phyloP scores from a whole-genome alignment of 192 early-diverging fungal species.

The Entrophospora sp. region DNA sequence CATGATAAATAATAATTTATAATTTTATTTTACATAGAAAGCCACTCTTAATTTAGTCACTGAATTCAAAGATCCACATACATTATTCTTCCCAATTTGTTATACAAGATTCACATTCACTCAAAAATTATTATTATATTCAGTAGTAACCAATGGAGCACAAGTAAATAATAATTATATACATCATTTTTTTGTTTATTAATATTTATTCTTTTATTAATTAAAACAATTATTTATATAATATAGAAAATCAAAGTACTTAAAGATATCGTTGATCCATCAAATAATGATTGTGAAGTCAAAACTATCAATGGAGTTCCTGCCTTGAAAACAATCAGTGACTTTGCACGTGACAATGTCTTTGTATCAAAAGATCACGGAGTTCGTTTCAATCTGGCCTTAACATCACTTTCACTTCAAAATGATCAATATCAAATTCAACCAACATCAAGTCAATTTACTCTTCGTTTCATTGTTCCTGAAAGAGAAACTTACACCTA shows the following conservation, averaged over 20 bases:
- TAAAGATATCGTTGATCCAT: neutral
- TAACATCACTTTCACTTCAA: constrained; percentile 21
- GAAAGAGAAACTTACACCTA: constrained; percentile 25
- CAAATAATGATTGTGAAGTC: constrained; percentile 23
- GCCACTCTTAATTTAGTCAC: neutral
- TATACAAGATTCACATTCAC: neutral
- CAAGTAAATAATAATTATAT: too few relatives aligned
- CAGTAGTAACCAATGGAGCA: neutral
- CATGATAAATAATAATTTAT: too few relatives aligned
- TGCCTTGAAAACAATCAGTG: constrained; percentile 25
- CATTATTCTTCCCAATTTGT: constrained; percentile 1
- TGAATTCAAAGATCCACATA: neutral
- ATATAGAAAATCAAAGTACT: neutral
- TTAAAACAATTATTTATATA: too few relatives aligned
- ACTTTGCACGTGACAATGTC: constrained; percentile 25
- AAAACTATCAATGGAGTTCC: constrained; percentile 27
- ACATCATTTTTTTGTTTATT: too few relatives aligned
- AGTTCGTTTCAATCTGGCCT: constrained; percentile 33
- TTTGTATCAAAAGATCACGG: constrained; percentile 34
- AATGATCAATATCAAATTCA: constrained; percentile 16
- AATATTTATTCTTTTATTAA: too few relatives aligned
- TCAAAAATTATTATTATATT: neutral
- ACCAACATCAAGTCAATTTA: constrained; percentile 14
- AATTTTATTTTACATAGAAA: neutral
- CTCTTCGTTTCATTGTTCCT: constrained; percentile 25